phyloP scores from a whole-genome alignment of 1,284 basidiomycete species.

The Cronartium quercuum region DNA sequence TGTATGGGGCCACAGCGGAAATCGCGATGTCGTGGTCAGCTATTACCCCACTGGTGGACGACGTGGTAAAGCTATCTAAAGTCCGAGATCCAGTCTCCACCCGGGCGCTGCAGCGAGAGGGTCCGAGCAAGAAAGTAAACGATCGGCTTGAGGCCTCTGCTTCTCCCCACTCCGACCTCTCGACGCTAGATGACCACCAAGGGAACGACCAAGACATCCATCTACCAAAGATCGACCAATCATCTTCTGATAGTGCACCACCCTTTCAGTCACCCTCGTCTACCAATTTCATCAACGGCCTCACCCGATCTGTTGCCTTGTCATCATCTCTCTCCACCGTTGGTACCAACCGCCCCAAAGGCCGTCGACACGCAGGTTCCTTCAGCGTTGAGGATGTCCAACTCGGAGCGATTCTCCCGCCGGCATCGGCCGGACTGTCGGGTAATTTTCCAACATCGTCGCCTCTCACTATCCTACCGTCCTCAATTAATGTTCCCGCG shows the following conservation, averaged over 20 bases:
- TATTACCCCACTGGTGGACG: conserved; percentile 67
- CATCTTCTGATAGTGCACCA: no score
- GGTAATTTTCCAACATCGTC: conserved; percentile 20
- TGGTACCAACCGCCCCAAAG: conserved; percentile 51
- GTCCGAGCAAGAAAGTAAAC: background rate
- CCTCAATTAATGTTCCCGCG: conserved; percentile 11
- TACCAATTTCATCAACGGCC: background rate
- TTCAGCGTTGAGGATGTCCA: conserved; percentile 87
- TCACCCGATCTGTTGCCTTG: background rate
- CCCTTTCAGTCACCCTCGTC: background rate
- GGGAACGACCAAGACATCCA: background rate
- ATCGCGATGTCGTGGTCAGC: conserved; percentile 76
- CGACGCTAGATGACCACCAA: background rate
- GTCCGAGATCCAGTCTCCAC: conserved; percentile 49
- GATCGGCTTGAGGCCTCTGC: conserved; percentile 38
- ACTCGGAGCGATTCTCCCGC: conserved; percentile 69
- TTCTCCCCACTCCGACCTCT: background rate
- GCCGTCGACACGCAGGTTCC: conserved; percentile 79
- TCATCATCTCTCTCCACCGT: conserved; percentile 10
- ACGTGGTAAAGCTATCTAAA: conserved; percentile 61
- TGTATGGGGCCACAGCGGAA: conserved; percentile 86
- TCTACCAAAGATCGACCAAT: background rate
- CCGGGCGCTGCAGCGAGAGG: background rate
- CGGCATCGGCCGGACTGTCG: conserved; percentile 44
- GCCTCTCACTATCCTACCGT: conserved; percentile 8